These are phyloP conservation scores for Anthostomella pinea DNA, from an alignment of 2,329 filamentous ascomycete genomes.

Conservation along the genomic window DNA sequence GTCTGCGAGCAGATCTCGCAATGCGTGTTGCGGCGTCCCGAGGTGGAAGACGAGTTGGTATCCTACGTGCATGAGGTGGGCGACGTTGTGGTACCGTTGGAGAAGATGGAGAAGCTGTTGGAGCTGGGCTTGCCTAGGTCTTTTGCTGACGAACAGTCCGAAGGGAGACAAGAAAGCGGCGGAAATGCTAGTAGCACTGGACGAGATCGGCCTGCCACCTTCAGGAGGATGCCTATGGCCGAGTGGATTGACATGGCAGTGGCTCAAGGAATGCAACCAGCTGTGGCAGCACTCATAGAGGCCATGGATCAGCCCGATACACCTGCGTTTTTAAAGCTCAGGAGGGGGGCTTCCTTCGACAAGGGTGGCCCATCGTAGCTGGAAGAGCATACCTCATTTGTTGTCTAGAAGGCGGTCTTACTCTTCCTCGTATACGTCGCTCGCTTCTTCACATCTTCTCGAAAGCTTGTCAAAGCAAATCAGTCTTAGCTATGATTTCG, in stretches of 20 bases:
- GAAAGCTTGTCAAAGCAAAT: too few species aligned
- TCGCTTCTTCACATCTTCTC: too few species aligned
- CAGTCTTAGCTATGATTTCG: too few species aligned
- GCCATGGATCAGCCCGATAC: too few species aligned
- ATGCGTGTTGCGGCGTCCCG: neutral
- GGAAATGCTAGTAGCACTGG: neutral
- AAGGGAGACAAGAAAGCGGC: neutral
- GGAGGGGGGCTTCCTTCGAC: too few species aligned
- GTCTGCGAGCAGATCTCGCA: neutral
- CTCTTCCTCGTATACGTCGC: too few species aligned
- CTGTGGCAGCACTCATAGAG: conserved; percentile 16
- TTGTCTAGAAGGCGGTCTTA: too few species aligned
- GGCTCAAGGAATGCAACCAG: conserved; percentile 13
- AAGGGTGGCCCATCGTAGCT: too few species aligned
- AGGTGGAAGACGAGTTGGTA: neutral
- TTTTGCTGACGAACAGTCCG: conserved; percentile 1
- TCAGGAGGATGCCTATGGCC: conserved; percentile 6
- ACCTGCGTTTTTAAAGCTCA: too few species aligned
- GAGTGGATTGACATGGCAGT: conserved; percentile 14
- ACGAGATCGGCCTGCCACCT: neutral
- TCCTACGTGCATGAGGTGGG: conserved; percentile 15
- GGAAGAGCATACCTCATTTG: too few species aligned
- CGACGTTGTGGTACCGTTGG: conserved; percentile 15
- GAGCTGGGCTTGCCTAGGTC: too few species aligned
- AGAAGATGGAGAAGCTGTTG: conserved; percentile 6